Conservation (phyloP, 2,329 filamentous ascomycete species). For the Colletotrichum tofieldiae region DNA sequence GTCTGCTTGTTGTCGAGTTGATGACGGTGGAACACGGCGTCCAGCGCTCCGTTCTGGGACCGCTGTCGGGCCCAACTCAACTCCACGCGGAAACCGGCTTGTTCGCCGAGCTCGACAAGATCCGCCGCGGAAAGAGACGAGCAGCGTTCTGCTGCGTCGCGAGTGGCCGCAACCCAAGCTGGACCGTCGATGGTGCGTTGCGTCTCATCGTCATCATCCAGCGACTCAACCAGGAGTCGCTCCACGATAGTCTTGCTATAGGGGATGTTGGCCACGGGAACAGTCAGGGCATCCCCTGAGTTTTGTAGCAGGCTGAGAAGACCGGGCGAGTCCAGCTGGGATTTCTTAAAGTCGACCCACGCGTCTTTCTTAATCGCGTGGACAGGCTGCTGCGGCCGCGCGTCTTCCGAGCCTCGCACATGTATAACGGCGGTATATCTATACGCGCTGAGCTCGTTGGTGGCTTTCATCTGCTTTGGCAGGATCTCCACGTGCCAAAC, state of each 20-base stretch:
- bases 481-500: constrained; percentile 50
- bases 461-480: constrained; percentile 50
- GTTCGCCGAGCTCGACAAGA: constrained; percentile 45
- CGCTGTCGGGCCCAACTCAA: constrained; percentile 60
- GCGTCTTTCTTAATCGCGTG: constrained; percentile 34
- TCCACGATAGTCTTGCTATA: constrained; percentile 52
- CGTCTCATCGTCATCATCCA: not conserved
- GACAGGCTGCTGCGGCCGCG: constrained; percentile 8
- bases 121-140: constrained; percentile 42
- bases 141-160: not conserved
- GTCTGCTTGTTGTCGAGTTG: constrained; percentile 28
- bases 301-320: constrained; percentile 32
- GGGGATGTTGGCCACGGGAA: constrained; percentile 48
- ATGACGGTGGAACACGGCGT: constrained; percentile 56
- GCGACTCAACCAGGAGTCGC: constrained; percentile 14
- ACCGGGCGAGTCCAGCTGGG: not conserved
- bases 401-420: not conserved
- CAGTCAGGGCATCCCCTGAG: not conserved
- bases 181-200: not conserved
- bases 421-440: constrained; percentile 50
- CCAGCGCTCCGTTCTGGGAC: constrained; percentile 46
- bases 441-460: constrained; percentile 51
- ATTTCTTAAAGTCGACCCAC: constrained; percentile 5
- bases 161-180: not conserved
- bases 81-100: constrained; percentile 63